phyloP scores from a whole-genome alignment of 192 early-diverging fungal species.

The Coemansia furcata region DNA sequence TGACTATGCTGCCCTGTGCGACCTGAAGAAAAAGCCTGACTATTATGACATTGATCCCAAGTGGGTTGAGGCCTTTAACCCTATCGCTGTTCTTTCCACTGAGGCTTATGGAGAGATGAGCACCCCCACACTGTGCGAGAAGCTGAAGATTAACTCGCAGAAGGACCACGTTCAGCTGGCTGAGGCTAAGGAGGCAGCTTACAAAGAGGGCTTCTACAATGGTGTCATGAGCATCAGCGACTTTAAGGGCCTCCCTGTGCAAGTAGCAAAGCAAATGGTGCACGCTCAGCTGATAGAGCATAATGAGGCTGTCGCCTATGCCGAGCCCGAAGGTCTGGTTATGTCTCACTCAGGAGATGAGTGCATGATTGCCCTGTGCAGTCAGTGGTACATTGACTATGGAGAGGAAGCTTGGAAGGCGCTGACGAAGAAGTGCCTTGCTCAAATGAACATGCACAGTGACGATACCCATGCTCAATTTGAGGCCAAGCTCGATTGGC shows the following conservation, averaged over 20 bases:
- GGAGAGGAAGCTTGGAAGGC: conserved; percentile 85
- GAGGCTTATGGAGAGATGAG: conserved; percentile 81
- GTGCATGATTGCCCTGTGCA: conserved; percentile 92
- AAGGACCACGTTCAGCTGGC: conserved; percentile 93
- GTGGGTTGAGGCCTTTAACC: conserved; percentile 85
- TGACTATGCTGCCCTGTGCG: conserved; percentile 88
- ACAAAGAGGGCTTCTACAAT: conserved; percentile 98
- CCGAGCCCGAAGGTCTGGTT: conserved; percentile 92
- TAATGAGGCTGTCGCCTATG: conserved; percentile 81
- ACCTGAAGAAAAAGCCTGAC: conserved; percentile 90
- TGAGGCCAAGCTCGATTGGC: conserved; percentile 83
- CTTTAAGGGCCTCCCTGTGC: conserved; percentile 79
- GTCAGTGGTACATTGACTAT: conserved; percentile 99
- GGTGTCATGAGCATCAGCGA: conserved; percentile 84
- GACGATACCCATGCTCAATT: conserved; percentile 85
- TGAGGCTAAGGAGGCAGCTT: conserved; percentile 89
- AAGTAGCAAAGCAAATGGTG: conserved; percentile 87
- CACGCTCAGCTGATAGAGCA: conserved; percentile 69
- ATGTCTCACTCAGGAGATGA: conserved; percentile 94
- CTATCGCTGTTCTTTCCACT: conserved; percentile 84
- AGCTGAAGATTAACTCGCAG: conserved; percentile 94
- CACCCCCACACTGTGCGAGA: conserved; percentile 79
- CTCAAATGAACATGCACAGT: conserved; percentile 74
- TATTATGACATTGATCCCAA: conserved; percentile 87
- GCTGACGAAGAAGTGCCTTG: conserved; percentile 73